These are phyloP conservation scores for Paecilomyces fulvus DNA, from an alignment of 2,329 filamentous ascomycete species.

Conservation along the genomic window DNA sequence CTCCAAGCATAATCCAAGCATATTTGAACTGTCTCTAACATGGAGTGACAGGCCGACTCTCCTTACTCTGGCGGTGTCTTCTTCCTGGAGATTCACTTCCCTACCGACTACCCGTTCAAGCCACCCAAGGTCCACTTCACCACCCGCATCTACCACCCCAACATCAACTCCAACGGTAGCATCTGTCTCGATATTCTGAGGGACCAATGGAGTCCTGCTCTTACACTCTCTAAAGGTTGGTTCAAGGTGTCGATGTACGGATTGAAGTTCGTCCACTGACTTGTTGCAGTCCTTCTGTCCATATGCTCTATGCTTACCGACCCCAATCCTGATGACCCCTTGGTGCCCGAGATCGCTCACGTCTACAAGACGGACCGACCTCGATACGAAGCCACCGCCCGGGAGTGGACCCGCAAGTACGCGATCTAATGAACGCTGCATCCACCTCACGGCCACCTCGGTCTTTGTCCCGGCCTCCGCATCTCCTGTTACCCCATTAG, in stretches of 20 bases:
- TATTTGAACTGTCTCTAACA: slow-evolving; percentile 22
- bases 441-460: slow-evolving; percentile 15
- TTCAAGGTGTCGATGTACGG: background rate
- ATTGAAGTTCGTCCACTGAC: slow-evolving; percentile 5
- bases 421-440: slow-evolving; percentile 59
- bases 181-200: slow-evolving; percentile 97
- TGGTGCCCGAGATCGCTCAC: slow-evolving; percentile 97
- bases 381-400: slow-evolving; percentile 89
- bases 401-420: slow-evolving; percentile 99
- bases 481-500: slow-evolving; percentile 23
- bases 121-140: slow-evolving; percentile 99
- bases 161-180: slow-evolving; percentile 99
- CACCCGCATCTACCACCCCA: slow-evolving; percentile 98
- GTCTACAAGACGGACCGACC: slow-evolving; percentile 99
- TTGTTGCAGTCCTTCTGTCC: slow-evolving; percentile 70
- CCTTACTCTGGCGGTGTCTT: slow-evolving; percentile 98
- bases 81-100: slow-evolving; percentile 98
- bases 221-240: slow-evolving; percentile 97
- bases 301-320: slow-evolving; percentile 99
- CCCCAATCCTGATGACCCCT: slow-evolving; percentile 96
- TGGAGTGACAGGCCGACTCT: slow-evolving; percentile 65
- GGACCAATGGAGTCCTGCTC: slow-evolving; percentile 97
- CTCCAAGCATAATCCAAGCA: slow-evolving; percentile 7
- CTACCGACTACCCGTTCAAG: slow-evolving; percentile 99
- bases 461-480: slow-evolving; percentile 19